Evolutionary conservation across 2,329 filamentous ascomycete genomes (phyloP), one percentile per base, ranked within the genome.

Genomic region (Magnaporthiopsis rhizophila): DNA sequence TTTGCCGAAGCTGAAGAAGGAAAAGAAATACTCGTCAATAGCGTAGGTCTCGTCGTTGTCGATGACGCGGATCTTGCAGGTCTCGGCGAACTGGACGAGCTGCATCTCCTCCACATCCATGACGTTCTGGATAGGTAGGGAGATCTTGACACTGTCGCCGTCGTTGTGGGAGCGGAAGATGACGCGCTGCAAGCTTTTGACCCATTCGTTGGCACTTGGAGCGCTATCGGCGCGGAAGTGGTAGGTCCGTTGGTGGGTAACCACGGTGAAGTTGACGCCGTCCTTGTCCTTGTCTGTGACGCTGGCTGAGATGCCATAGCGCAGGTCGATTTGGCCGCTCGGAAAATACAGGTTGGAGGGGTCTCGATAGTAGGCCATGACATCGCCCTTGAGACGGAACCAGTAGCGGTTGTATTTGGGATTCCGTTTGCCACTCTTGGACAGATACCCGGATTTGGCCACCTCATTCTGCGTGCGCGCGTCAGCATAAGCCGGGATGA

Each of bases 11-110:
- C 86, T 89, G 74, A 97, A 97, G 76, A 98, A 98, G 0, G 93
- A 95, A 75, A 99, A 98, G 74, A 96, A 98, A 74, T 98, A 97
- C 87, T 99, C 95, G 71, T 99, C 95, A 68, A 98, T 91, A 3
- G 93, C 93, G 76, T 90, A 98, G 0, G 92, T 96, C 75, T 97
- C 94, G 68, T 95, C 91, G 68, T 92, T 96, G 72, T 97, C 93
- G 65, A 98, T 88, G 58, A 97, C 92, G 53, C 92, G 86, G 67
- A 99, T 88, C 76, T 96, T 97, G 78, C 96, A 89, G 0, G 95
- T 98, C 67, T 97, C 91, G 28, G 92, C 92, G 74, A 96, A 92
- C 68, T 96, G 91, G 64, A 96, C 84, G 78, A 97, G 92, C 65
- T 91, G 89, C 61, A 89, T 95, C 68, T 97, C 91, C 74, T 98